Evolutionary conservation across 805 yeast species (phyloP), one percentile per base, ranked within the genome.

Genomic region (Wickerhamomyces chaumierensis): DNA sequence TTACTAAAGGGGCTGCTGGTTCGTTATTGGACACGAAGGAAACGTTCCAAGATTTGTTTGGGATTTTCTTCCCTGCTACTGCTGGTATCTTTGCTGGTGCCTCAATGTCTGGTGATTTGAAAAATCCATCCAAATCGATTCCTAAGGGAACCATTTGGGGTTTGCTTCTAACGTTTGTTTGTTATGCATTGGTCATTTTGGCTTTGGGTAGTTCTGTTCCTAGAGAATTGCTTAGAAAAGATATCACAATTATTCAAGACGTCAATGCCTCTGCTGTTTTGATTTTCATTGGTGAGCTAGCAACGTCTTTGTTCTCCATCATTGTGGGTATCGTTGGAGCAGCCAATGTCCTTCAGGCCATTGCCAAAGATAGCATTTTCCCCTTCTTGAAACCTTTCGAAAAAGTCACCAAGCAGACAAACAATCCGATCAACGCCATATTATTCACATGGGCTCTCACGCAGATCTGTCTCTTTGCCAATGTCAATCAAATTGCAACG

Each of bases 61-160:
- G 97, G 3, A 84, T 92, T 34, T 86, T 92, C 56, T 92, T 92
- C 64, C 96, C 98, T 11, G 96, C 98, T 1, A 90, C 98, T 0
- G 96, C 97, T 6, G 99, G 99, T 41, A 88, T 92, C 20, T 81
- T 92, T 58, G 97, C 98, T 3, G 99, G 99, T 15, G 96, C 98
- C 2, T 83, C 95, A 18, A 92, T 92, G 99, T 86, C 96, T 32
- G 97, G 98, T 16, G 96, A 87, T 49, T 67, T 92, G 45, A 64
- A 72, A 40, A 77, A 72, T 39, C 99, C 99, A 0, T 85, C 96
- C 0, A 75, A 73, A 50, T 75, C 94, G 1, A 92, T 92, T 35
- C 98, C 99, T 0, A 69, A 71, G 43, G 99, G 99, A n/a, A 92
- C 98, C 0, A 58, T 92, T 20, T 74, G 78, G 66, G 98, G 97